Conservation (phyloP, 2,329 filamentous ascomycete genomes). For the Scolecobasidium constrictum region DNA sequence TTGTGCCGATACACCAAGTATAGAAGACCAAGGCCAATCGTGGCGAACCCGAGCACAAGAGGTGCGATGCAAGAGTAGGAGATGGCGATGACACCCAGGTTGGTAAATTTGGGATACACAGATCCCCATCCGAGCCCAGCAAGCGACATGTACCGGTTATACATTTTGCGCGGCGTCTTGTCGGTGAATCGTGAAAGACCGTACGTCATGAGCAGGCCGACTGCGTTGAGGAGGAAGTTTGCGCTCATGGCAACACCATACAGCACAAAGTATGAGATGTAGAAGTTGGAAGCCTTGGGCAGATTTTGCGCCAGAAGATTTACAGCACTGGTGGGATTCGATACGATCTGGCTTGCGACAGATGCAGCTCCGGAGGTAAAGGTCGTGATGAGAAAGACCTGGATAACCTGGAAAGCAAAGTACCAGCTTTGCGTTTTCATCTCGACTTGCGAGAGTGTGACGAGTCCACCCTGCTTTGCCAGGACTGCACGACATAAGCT, state of each 20-base stretch:
- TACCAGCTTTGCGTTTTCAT: slow-evolving; percentile 85
- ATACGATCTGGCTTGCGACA: slow-evolving; percentile 50
- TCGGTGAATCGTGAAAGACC: slow-evolving; percentile 65
- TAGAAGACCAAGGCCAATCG: slow-evolving; percentile 7
- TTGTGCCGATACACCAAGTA: slow-evolving; percentile 11
- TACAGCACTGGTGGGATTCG: slow-evolving; percentile 51
- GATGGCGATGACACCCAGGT: slow-evolving; percentile 26
- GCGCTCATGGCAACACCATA: slow-evolving; percentile 76
- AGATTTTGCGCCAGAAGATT: slow-evolving; percentile 60
- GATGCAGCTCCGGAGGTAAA: slow-evolving; percentile 69
- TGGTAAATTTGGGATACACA: slow-evolving; percentile 28
- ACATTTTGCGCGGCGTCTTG: slow-evolving; percentile 50
- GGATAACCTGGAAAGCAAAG: slow-evolving; percentile 81
- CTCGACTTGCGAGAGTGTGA: slow-evolving; percentile 57
- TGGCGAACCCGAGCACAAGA: slow-evolving; percentile 11
- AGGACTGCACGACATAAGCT: no score
- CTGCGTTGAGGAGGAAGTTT: slow-evolving; percentile 62
- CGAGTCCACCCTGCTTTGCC: neutral
- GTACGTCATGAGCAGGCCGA: slow-evolving; percentile 62
- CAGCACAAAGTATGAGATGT: slow-evolving; percentile 87
- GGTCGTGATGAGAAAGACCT: slow-evolving; percentile 84
- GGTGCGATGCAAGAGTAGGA: slow-evolving; percentile 12
- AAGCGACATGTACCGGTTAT: slow-evolving; percentile 21
- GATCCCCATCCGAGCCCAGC: slow-evolving; percentile 28
- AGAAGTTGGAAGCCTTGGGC: slow-evolving; percentile 83